Percentiles rank a stretch among this genome's conserved stretches.
Evolutionary conservation across 177 flowering plant species (phyloP).

Genomic region (Vitis hybrid): DNA sequence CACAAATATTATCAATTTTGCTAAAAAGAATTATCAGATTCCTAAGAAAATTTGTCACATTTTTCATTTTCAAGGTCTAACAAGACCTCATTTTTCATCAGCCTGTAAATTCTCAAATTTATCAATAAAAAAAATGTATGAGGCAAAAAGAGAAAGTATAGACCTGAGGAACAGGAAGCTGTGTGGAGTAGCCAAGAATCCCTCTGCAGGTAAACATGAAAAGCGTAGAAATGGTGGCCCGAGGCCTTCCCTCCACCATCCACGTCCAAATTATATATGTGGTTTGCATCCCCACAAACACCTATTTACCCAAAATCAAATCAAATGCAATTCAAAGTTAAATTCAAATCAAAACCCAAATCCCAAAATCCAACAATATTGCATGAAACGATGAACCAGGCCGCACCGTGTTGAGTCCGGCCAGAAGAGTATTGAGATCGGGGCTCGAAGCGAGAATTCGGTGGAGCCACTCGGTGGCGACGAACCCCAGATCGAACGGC

Average conservation of each 20-base stretch:
- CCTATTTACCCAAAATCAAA: conserved; percentile 31
- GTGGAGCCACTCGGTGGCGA: conserved; percentile 53
- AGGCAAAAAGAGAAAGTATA: not conserved
- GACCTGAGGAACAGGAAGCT: conserved; percentile 91
- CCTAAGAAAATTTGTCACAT: too few species aligned
- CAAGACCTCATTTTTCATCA: too few species aligned
- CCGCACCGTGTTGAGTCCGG: conserved; percentile 82
- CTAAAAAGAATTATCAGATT: too few species aligned
- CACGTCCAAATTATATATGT: conserved; percentile 76
- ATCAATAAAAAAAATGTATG: not conserved
- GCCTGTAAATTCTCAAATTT: not conserved
- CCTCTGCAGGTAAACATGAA: conserved; percentile 99
- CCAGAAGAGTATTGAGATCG: conserved; percentile 58
- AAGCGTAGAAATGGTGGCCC: conserved; percentile 74
- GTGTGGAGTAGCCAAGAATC: conserved; percentile 83
- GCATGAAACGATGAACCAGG: not conserved
- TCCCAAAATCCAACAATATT: not conserved
- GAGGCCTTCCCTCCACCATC: conserved; percentile 73
- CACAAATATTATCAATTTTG: not conserved
- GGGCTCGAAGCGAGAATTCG: conserved; percentile 50
- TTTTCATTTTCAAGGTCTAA: too few species aligned
- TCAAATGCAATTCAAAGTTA: not conserved
- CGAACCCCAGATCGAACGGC: conserved; percentile 90
- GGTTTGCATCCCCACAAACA: conserved; percentile 92
- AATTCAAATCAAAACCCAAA: not conserved